Conservation (phyloP, 1,139 yeast species). For the Yamadazyma buinensis region DNA sequence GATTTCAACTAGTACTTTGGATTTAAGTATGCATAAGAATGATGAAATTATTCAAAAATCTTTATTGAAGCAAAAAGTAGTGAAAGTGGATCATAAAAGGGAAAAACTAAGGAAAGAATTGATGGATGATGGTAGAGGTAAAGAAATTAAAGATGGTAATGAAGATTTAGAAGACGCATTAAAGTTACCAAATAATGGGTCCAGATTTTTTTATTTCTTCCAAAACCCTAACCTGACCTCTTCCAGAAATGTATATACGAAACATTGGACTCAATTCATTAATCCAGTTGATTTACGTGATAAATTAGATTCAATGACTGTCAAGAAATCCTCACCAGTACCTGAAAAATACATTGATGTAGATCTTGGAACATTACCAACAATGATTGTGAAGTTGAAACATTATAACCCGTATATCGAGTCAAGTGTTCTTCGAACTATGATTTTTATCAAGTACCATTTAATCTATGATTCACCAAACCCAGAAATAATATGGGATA, state of each 20-base stretch:
- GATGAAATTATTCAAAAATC: background rate
- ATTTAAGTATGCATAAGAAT: background rate
- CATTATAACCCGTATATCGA: slow-evolving; percentile 5
- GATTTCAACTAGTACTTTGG: background rate
- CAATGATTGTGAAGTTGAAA: slow-evolving; percentile 2
- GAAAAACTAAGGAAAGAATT: slow-evolving; percentile 13
- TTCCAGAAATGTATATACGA: no score
- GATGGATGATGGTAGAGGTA: slow-evolving; percentile 25
- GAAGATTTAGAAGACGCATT: slow-evolving; percentile 1
- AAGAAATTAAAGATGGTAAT: background rate
- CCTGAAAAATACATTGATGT: background rate
- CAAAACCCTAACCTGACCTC: no score
- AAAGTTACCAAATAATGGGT: slow-evolving; percentile 1
- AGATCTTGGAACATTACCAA: slow-evolving; percentile 2
- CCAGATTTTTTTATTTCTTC: slow-evolving; percentile 5
- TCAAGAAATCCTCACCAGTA: no score
- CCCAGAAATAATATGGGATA: background rate
- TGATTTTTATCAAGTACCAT: slow-evolving; percentile 6
- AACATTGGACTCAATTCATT: no score
- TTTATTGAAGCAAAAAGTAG: slow-evolving; percentile 4
- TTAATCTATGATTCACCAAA: background rate
- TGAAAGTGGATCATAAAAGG: background rate
- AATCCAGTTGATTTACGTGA: no score
- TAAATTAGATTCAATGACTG: no score
- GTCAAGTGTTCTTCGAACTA: slow-evolving; percentile 6